A percentile compares a stretch with the other conserved stretches of the same genome.
These are phyloP conservation scores for Oryza officinalis DNA, from an alignment of 176 grass and related monocot genomes.

Conservation along the genomic window DNA sequence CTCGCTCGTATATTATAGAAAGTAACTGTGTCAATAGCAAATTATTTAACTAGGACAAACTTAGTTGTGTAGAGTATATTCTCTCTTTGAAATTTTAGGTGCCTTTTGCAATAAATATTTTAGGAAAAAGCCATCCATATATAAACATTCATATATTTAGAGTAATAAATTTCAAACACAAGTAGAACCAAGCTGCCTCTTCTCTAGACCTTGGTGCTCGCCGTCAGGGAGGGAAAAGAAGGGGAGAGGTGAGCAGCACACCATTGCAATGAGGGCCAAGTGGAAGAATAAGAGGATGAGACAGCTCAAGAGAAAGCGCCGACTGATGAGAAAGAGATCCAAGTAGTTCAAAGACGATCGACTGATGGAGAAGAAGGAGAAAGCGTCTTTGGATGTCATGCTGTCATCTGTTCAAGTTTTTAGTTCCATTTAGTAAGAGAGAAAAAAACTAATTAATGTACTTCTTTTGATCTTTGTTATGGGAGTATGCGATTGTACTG, in stretches of 20 bases:
- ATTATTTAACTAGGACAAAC: too few species aligned
- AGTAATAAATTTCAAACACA: too few species aligned
- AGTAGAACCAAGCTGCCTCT: not conserved
- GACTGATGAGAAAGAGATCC: slow-evolving; percentile 71
- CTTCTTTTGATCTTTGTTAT: not conserved
- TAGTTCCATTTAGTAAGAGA: not conserved
- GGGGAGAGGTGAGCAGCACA: not conserved
- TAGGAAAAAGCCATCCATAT: too few species aligned
- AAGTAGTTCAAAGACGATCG: slow-evolving; percentile 30
- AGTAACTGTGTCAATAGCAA: too few species aligned
- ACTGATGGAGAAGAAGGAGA: not conserved
- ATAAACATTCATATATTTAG: too few species aligned
- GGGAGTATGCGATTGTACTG: not conserved
- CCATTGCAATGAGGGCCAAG: slow-evolving; percentile 52
- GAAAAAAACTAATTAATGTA: not conserved
- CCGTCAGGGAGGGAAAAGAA: not conserved
- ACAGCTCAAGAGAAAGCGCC: slow-evolving; percentile 66
- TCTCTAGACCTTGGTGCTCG: not conserved
- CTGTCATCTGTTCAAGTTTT: not conserved
- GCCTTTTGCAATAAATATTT: too few species aligned
- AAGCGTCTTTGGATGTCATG: not conserved
- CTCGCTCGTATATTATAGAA: too few species aligned
- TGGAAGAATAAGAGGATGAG: slow-evolving; percentile 83
- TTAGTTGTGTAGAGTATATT: too few species aligned
- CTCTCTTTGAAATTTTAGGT: too few species aligned